Evolutionary conservation across 306 rosid species (phyloP), one percentile per base, ranked within the genome.

Genomic region (Abrus pulchellus): DNA sequence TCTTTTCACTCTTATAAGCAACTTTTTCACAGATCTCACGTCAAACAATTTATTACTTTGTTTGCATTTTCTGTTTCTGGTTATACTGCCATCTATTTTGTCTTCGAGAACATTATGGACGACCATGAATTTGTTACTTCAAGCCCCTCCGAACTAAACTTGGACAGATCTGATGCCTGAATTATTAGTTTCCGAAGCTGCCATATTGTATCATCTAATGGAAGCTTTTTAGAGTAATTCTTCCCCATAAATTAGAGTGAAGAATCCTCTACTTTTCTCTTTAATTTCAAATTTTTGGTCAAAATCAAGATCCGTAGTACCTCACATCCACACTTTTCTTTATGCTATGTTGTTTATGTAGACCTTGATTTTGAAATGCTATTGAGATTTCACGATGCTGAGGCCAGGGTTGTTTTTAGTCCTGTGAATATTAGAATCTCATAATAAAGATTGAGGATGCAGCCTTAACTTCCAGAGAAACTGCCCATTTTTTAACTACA

Each of bases 11-110:
- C 38, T 34, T 59, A 0, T 63, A 40, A 59, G 76, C 59, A 43
- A 11, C 47, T 44, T 36, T 60, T 34, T 38, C 79, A 60, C 87
- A 87, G 90, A 87, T 86, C 90, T 86, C 90, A 29, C 72, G 6
- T 72, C 40, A 13, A 71, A 68, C 8, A 1, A 38, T 64, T 77
- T 48, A 1, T 65, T 27, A 50, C 43, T 48, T 47, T 57, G 49
- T 29, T 60, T 59, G 29, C 20, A 27, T 4, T 75, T 48, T 82
- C 28, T 0, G 40, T 68, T 30, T 53, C 52, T 72, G 14, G 40
- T 80, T 72, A 9, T 13, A 12, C 85, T 74, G 75, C 68, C 55
- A 38, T 60, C 57, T 74, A 7, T 74, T 20, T 47, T 3, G 8
- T 41, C 12, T 29, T 72, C 11, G 0, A n/a, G 33, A 82, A 49